Evolutionary conservation across 202 grass and related monocot species (phyloP), one percentile per base, ranked within the genome.

Genomic region (Panicum hallii): DNA sequence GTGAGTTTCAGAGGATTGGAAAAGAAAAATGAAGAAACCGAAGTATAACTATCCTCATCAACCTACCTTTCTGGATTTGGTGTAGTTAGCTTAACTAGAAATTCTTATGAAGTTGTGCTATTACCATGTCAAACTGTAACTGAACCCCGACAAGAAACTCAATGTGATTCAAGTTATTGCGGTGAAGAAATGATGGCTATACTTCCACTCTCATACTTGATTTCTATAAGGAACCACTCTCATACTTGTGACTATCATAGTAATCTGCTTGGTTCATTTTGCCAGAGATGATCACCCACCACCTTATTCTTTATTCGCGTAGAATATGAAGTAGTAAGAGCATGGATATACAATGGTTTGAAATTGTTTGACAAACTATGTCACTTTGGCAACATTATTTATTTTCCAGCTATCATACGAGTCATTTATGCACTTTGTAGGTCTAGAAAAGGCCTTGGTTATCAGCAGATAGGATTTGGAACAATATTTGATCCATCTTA

Each of bases 311-410:
- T 62, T 49, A 5, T 2, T 69, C 9, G 1, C 49, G 54, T 81
- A 48, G 64, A 80, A 43, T 75, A 38, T 5, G 13, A 75, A 75
- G 4, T 32, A 6, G 23, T 20, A n/a, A 65, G 46, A 65, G 3
- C 22, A 54, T 85, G 55, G 67, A 72, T 80, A 13, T 9, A 30
- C 67, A 10, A 61, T 46, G 13, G 12, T 57, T 81, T 80, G 3
- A 5, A 54, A 73, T 66, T 74, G 5, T 45, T 58, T 57, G 38
- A 20, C 26, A 79, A 78, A 71, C 54, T 71, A 38, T 9, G 44
- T 41, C 9, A 48, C 53, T 79, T 44, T 73, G 0, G 34, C 0
- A 7, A 45, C 12, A 86, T 11, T 19, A 71, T 70, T 63, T 78
- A 41, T 71, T 53, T 71, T 49, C 9, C 11, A 12, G 17, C 6